Base-by-base conservation (phyloP, 78 protist genomes). In the Thecamonas trahens region DNA sequence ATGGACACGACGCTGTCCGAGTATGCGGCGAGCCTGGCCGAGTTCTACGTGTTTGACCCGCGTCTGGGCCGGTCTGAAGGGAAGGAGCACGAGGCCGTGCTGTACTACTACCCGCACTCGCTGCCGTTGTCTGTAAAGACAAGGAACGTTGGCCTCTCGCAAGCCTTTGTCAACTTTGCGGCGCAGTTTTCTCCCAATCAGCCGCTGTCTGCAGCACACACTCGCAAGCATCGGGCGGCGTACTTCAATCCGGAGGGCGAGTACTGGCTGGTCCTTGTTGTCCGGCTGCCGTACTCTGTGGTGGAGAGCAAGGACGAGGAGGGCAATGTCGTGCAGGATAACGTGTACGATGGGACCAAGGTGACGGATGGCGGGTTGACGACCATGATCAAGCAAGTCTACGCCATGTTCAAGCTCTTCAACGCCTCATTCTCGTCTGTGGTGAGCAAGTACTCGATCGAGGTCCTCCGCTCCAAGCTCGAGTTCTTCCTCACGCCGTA, bases 101-200 rank as follows among this genome's bases (percentile, higher is more conserved):
- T 77, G 13, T 84, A 47, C 35, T 84, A 55, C 63, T 60, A 77
- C 67, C 89, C 89, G 44, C 60, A 35, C 44, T 50, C 55, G 28
- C 40, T 61, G 24, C 32, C 75, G n/a, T 35, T 74, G 20, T 81
- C 79, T 61, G 61, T 49, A 20, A 65, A 84, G 52, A 67, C 72
- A 18, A 42, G 54, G 45, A 40, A 47, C 9, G 79, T 84, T 34
- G 89, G 89, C 37, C 54, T 84, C 8, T 45, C 78, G 7, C 85
- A 84, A 61, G 89, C 76, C n/a, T 52, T 75, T 38, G 63, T 84
- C 67, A 66, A 75, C 42, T 84, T 55, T n/a, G 5, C 29, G 61
- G 37, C 18, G 29, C 3, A 6, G 31, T 4, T 29, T 11, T 13
- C 22, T 5, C 4, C 3, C 20, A 28, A 2, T n/a, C 61, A 6